These are phyloP conservation scores for Macadamia tetraphylla DNA, from an alignment of 164 flowering plant genomes.

Conservation along the genomic window DNA sequence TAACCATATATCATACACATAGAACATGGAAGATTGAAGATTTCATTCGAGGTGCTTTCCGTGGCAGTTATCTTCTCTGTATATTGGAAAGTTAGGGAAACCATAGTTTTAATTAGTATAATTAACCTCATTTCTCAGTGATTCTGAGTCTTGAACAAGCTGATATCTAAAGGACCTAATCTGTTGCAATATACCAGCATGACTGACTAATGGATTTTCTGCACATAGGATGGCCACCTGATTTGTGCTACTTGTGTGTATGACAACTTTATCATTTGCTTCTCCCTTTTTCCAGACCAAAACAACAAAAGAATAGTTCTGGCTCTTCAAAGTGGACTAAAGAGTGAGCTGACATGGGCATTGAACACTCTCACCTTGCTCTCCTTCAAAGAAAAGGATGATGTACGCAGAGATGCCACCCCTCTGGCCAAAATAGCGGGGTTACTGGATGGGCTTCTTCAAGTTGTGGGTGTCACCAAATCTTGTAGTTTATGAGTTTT, in stretches of 20 bases:
- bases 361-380: conserved; percentile 87
- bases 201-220: background rate
- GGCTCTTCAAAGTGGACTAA: conserved; percentile 95
- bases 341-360: conserved; percentile 97
- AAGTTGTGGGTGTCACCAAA: conserved; percentile 60
- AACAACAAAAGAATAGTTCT: conserved; percentile 87
- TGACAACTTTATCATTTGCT: background rate
- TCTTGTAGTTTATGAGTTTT: background rate
- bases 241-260: background rate
- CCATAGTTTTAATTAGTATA: no score
- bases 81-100: no score
- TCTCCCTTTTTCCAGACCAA: conserved; percentile 50
- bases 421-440: conserved; percentile 92
- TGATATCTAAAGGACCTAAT: background rate
- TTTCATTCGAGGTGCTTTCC: no score
- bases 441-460: conserved; percentile 93
- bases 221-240: background rate
- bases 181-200: background rate
- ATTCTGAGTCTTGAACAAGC: background rate
- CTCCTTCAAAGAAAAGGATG: conserved; percentile 98
- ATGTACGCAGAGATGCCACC: conserved; percentile 79
- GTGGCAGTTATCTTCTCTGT: no score
- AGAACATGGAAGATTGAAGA: no score
- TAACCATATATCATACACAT: no score
- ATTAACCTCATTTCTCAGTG: background rate